A percentile compares a stretch with the other conserved stretches of the same genome.
These are phyloP conservation scores for Lichtheimia corymbifera DNA, from an alignment of 371 early-diverging fungal species.

Conservation along the genomic window DNA sequence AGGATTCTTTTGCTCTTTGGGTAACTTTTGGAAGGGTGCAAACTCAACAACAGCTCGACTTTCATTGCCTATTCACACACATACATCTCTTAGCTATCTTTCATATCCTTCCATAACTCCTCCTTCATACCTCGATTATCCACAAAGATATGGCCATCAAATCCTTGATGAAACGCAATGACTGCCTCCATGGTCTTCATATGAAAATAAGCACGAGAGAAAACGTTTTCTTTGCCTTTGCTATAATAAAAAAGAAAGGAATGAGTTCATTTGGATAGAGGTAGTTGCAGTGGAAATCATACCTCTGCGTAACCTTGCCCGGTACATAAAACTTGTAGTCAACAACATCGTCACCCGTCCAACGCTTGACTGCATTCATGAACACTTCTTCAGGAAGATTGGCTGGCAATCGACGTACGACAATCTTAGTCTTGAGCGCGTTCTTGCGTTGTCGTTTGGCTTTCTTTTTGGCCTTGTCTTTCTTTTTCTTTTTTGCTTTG, in stretches of 20 bases:
- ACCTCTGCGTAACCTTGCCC: constrained; percentile 80
- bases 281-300: constrained; percentile 1
- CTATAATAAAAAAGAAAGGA: constrained; percentile 30
- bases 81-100: not conserved
- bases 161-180: constrained; percentile 71
- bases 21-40: constrained; percentile 78
- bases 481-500: constrained; percentile 34
- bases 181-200: constrained; percentile 70
- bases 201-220: constrained; percentile 79
- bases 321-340: constrained; percentile 63
- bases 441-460: constrained; percentile 36
- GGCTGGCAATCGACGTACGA: constrained; percentile 81
- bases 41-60: constrained; percentile 78
- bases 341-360: constrained; percentile 51
- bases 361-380: constrained; percentile 58
- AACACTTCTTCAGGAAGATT: constrained; percentile 75
- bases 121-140: constrained; percentile 62
- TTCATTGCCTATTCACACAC: constrained; percentile 56
- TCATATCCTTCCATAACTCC: not conserved
- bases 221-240: constrained; percentile 70
- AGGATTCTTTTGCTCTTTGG: constrained; percentile 62
- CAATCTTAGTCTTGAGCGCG: constrained; percentile 64
- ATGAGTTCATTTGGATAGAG: not conserved
- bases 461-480: constrained; percentile 32
- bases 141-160: constrained; percentile 77